Conservation (phyloP, 192 early-diverging fungal genomes). For the Diversispora epigaea region DNA sequence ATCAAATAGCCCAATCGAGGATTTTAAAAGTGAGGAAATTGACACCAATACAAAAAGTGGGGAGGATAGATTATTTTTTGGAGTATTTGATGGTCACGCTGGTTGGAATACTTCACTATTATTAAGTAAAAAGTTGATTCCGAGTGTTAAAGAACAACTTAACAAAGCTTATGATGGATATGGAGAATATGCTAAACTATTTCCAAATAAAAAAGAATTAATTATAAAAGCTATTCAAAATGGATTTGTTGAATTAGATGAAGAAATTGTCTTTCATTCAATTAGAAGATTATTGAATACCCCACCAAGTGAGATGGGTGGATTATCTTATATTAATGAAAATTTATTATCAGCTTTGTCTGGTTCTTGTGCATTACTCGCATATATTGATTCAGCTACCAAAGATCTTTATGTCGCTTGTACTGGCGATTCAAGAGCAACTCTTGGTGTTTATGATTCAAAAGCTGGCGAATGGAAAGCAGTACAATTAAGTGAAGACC, state of each 20-base stretch:
- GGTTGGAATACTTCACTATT: slow-evolving; percentile 51
- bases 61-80: slow-evolving; percentile 46
- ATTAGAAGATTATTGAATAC: slow-evolving; percentile 40
- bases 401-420: slow-evolving; percentile 55
- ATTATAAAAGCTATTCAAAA: slow-evolving; percentile 43
- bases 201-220: neutral
- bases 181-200: slow-evolving; percentile 35
- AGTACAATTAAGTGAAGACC: slow-evolving; percentile 61
- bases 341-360: slow-evolving; percentile 42
- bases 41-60: slow-evolving; percentile 35
- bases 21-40: slow-evolving; percentile 45
- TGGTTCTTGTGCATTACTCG: slow-evolving; percentile 57
- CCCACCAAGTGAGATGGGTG: slow-evolving; percentile 36
- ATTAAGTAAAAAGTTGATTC: slow-evolving; percentile 48
- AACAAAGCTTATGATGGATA: slow-evolving; percentile 32
- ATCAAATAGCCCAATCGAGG: slow-evolving; percentile 56
- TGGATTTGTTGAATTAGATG: slow-evolving; percentile 50
- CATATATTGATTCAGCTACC: slow-evolving; percentile 49
- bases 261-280: slow-evolving; percentile 50
- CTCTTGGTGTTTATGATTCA: slow-evolving; percentile 41
- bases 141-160: slow-evolving; percentile 46
- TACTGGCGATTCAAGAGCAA: slow-evolving; percentile 55
- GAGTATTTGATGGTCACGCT: slow-evolving; percentile 58
- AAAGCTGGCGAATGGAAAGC: slow-evolving; percentile 47
- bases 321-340: slow-evolving; percentile 21